phyloP scores from a whole-genome alignment of 371 early-diverging fungal genomes.

The Capillidium rhysosporum region DNA sequence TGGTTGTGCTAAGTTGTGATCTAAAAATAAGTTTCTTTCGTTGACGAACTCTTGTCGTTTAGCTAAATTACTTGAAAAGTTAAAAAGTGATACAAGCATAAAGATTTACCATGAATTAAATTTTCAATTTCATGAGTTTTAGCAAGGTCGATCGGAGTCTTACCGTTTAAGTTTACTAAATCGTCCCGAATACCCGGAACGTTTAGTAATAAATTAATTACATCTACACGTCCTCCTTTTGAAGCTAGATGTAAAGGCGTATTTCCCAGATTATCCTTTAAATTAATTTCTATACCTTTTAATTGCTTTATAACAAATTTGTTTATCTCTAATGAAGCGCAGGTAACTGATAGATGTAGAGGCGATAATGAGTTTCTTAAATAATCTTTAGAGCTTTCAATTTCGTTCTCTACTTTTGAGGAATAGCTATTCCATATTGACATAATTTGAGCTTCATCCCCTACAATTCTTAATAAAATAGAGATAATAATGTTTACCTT shows the following conservation, averaged over 20 bases:
- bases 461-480: not conserved
- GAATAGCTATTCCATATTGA: not conserved
- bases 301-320: conserved; percentile 12
- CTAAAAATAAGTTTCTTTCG: conserved; percentile 2
- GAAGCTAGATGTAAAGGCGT: conserved; percentile 39
- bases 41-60: conserved; percentile 3
- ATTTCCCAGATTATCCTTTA: conserved; percentile 26
- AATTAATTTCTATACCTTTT: conserved; percentile 17
- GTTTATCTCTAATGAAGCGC: conserved; percentile 13
- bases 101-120: conserved; percentile 14
- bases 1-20: conserved; percentile 3
- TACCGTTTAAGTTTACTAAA: conserved; percentile 16
- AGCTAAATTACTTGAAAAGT: not conserved
- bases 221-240: conserved; percentile 27
- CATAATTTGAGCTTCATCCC: not conserved
- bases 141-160: conserved; percentile 17
- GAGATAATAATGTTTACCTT: not conserved
- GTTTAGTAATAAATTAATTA: conserved; percentile 22
- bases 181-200: conserved; percentile 19
- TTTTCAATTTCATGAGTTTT: conserved; percentile 15
- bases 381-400: not conserved
- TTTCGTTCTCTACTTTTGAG: not conserved
- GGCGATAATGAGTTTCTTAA: not conserved
- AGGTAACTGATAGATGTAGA: conserved; percentile 2
- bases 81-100: not conserved